Evolutionary conservation across 2,329 filamentous ascomycete genomes (phyloP), one percentile per base, ranked within the genome.

Genomic region (Cladorrhinum sp.): DNA sequence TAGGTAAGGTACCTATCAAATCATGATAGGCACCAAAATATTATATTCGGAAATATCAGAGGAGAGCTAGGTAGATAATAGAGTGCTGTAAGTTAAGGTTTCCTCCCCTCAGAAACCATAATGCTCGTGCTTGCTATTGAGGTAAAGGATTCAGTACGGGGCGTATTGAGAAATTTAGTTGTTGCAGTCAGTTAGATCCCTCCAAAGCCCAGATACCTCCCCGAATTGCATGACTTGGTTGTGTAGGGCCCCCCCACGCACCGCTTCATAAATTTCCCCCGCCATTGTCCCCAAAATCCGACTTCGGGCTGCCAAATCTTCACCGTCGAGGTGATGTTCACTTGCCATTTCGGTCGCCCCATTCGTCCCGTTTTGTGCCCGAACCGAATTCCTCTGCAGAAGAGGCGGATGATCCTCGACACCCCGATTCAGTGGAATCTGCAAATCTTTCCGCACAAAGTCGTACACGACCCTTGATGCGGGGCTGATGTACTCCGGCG

Each of bases 221-320:
- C 88, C 85, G 74, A 89, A 86, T 71, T 84, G 80, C 55, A 88
- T 78, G 57, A 90, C 85, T 67, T 88, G 88, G 73, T 89, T 85
- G 72, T 89, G 88, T 70, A 87, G 78, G 85, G 86, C 89, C 62
- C 85, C 74, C 68, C 87, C 85, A 68, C 90, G 79, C 64, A 91
- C 82, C 70, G 89, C 88, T 69, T 85, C 82, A 68, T 89, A 84
- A 58, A 90, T 78, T 50, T 85, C 82, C 69, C 85, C 86, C 41
- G 87, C 86, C 59, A 87, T 85, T 3, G 86, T 86, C 59, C 87
- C 87, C 73, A 70, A 58, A 2, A 63, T 68, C 54, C 49, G 56
- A 9, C 36, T 86, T 86, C 73, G 88, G 84, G 74, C 84, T 87
- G 29, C 9, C 88, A 81, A 58, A 81, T 62, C 79, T 7, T 27